Evolutionary conservation across 108 stramenopile species (phyloP).

Genomic region (Pelagomonas calceolata): DNA sequence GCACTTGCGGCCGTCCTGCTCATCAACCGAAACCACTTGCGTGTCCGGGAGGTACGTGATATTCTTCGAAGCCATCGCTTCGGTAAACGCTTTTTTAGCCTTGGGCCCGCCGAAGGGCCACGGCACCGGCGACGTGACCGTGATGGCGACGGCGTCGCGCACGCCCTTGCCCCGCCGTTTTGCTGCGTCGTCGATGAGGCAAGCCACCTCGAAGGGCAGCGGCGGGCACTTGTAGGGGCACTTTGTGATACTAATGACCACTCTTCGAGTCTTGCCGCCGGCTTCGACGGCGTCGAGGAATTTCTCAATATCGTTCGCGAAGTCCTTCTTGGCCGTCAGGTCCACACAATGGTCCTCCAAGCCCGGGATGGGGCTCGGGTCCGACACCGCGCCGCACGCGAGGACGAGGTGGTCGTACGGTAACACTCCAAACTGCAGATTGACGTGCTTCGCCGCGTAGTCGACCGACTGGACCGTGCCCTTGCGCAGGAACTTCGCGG

Average conservation of each 20-base stretch:
- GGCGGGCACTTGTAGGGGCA: conserved; percentile 13
- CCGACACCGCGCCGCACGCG: conserved; percentile 3
- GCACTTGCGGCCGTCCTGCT: not conserved
- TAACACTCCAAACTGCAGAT: not conserved
- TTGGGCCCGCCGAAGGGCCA: conserved; percentile 7
- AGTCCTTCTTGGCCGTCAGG: too few species aligned
- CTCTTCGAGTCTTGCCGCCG: too few species aligned
- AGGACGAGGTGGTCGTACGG: conserved; percentile 4
- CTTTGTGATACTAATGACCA: not conserved
- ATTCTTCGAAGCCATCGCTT: not conserved
- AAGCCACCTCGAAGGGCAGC: conserved; percentile 7
- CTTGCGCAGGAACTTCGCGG: too few species aligned
- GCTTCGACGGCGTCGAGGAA: too few species aligned
- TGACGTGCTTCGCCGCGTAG: not conserved
- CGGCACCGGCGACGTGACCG: conserved; percentile 1
- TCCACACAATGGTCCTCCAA: not conserved
- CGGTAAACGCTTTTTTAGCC: conserved; percentile 2
- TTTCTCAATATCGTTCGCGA: too few species aligned
- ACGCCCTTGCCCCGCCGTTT: not conserved
- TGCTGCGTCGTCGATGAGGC: not conserved
- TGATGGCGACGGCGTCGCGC: conserved; percentile 1
- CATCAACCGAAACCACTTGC: not conserved
- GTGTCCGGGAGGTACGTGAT: conserved; percentile 1
- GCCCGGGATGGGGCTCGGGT: conserved; percentile 6
- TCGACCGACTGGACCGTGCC: too few species aligned